Percentiles rank a stretch among this genome's conserved stretches.
Evolutionary conservation across 192 early-diverging fungal species (phyloP).

Genomic region (Entomortierella lignicola): DNA sequence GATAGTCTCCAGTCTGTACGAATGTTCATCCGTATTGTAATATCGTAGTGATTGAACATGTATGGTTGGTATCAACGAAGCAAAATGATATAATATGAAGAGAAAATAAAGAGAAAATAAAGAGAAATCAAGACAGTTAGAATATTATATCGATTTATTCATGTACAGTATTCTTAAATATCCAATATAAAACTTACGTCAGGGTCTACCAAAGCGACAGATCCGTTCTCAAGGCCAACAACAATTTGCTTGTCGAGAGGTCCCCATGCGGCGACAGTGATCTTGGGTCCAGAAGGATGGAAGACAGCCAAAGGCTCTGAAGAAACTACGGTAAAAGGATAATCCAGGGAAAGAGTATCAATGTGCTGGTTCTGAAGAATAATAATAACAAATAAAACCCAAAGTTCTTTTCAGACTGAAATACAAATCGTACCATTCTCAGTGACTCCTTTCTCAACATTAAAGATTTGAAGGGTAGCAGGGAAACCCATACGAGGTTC

Average conservation of each 20-base stretch:
- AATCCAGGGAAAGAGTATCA: conserved; percentile 3
- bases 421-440: conserved; percentile 61
- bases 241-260: conserved; percentile 93
- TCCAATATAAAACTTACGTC: conserved; percentile 55
- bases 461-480: conserved; percentile 86
- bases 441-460: conserved; percentile 70
- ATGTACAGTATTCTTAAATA: background rate
- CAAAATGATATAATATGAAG: too few species aligned
- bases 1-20: conserved; percentile 73
- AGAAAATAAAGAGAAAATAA: too few species aligned
- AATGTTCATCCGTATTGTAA: background rate
- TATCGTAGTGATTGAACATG: too few species aligned
- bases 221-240: conserved; percentile 94
- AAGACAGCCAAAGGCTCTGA: conserved; percentile 82
- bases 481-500: conserved; percentile 95
- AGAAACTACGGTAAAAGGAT: conserved; percentile 64
- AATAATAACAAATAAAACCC: too few species aligned
- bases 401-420: too few species aligned
- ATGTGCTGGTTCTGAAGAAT: too few species aligned
- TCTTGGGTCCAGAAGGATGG: conserved; percentile 82
- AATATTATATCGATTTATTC: too few species aligned
- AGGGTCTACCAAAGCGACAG: conserved; percentile 89
- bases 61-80: background rate
- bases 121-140: too few species aligned
- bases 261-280: conserved; percentile 93